A percentile compares a stretch with the other conserved stretches of the same genome.
Evolutionary conservation across 257 asterid species (phyloP).

Genomic region (Rubia yunnanensis): DNA sequence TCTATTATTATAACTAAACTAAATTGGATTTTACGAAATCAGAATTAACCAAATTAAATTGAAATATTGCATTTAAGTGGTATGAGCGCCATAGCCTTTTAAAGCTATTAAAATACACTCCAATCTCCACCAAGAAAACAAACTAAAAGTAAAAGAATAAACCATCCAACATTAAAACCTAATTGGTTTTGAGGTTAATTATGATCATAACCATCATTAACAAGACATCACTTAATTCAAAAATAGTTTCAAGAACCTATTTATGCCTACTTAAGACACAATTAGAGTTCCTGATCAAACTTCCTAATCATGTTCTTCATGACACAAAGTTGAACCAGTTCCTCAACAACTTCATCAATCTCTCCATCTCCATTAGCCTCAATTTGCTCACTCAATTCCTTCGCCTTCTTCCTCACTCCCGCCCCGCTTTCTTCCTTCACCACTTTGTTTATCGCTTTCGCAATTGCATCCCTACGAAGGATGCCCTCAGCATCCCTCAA

Average conservation of each 20-base stretch:
- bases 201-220: neutral
- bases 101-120: neutral
- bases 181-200: neutral
- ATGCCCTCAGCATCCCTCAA: conserved; percentile 1
- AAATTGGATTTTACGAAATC: no score
- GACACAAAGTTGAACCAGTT: conserved; percentile 5
- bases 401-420: conserved; percentile 4
- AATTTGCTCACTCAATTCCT: conserved; percentile 5
- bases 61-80: no score
- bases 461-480: neutral
- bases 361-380: conserved; percentile 12
- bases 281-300: neutral
- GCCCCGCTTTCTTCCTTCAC: conserved; percentile 5
- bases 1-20: no score
- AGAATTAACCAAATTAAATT: no score
- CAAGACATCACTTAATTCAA: neutral
- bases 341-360: conserved; percentile 8
- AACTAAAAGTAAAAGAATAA: neutral
- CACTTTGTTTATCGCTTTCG: conserved; percentile 4
- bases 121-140: no score
- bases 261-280: no score
- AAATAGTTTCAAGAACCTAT: no score
- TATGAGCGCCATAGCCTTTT: neutral
- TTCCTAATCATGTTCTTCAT: neutral
- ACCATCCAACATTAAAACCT: neutral